phyloP scores from a whole-genome alignment of 2,329 filamentous ascomycete genomes.

The Biscogniauxia marginata region DNA sequence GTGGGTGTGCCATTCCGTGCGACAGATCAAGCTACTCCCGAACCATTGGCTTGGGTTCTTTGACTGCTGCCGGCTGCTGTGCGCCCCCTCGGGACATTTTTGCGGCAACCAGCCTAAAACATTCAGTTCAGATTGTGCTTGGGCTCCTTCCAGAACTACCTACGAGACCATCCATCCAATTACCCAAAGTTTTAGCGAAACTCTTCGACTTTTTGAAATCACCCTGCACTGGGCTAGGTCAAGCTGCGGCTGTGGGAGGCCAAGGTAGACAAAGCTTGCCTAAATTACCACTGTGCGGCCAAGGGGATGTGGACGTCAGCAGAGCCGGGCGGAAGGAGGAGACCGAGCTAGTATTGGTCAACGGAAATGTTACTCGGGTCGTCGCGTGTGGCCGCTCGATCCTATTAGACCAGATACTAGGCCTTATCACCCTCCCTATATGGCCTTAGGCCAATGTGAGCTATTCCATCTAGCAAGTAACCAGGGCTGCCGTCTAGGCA shows the following conservation, averaged over 20 bases:
- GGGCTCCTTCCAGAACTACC: not conserved
- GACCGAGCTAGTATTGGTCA: slow-evolving; percentile 17
- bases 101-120: slow-evolving; percentile 25
- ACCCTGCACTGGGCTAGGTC: not conserved
- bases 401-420: slow-evolving; percentile 30
- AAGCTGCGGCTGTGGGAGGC: not conserved
- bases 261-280: not conserved
- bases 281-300: slow-evolving; percentile 7
- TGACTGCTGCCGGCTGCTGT: slow-evolving; percentile 18
- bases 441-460: not conserved
- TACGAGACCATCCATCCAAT: not conserved
- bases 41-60: slow-evolving; percentile 26
- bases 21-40: slow-evolving; percentile 22
- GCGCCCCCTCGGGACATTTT: slow-evolving; percentile 22
- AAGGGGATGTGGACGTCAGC: slow-evolving; percentile 7
- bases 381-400: slow-evolving; percentile 28
- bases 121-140: slow-evolving; percentile 13
- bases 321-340: slow-evolving; percentile 15
- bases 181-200: not conserved
- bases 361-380: slow-evolving; percentile 21
- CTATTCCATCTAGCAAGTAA: not conserved
- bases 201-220: not conserved
- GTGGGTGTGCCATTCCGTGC: slow-evolving; percentile 18
- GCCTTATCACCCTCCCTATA: slow-evolving; percentile 19
- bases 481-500: slow-evolving; percentile 9